Evolutionary conservation across 768 basidiomycete genomes (phyloP).

Genomic region (Boletus pseudo-olivaceus): DNA sequence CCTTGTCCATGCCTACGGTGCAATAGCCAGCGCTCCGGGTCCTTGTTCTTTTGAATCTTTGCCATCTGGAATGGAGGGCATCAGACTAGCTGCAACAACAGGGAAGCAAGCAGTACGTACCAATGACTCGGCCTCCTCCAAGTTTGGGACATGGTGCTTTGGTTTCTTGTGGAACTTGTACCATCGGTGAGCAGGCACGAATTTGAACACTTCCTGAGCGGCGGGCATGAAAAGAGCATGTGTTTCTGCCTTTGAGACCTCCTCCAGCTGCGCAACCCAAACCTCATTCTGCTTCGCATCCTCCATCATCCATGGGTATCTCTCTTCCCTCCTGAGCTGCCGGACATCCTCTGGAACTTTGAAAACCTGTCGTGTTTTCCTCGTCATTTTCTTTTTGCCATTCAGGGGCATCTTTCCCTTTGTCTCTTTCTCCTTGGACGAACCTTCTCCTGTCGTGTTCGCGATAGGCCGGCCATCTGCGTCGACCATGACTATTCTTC

Average conservation of each 20-base stretch:
- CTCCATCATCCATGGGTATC: conserved; percentile 92
- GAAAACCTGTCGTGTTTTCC: conserved; percentile 81
- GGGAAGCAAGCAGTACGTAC: conserved; percentile 37
- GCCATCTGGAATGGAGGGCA: conserved; percentile 18
- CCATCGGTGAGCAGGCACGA: conserved; percentile 85
- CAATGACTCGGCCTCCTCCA: conserved; percentile 64
- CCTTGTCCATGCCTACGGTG: conserved; percentile 57
- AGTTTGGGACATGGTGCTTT: conserved; percentile 65
- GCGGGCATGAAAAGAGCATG: conserved; percentile 85
- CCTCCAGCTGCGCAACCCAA: conserved; percentile 84
- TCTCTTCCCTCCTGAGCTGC: conserved; percentile 79
- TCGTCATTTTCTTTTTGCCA: conserved; percentile 73
- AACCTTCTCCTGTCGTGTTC: conserved; percentile 29
- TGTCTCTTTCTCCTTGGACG: conserved; percentile 31
- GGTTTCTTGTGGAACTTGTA: conserved; percentile 90
- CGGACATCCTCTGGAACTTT: conserved; percentile 73
- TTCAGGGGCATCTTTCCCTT: conserved; percentile 44
- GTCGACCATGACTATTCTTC: conserved; percentile 78
- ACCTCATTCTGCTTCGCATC: conserved; percentile 66
- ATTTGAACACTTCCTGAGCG: conserved; percentile 78
- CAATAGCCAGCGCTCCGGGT: conserved; percentile 68
- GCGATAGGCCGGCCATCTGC: conserved; percentile 69
- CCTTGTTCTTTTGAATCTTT: conserved; percentile 67
- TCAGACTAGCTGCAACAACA: neutral
- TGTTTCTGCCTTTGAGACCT: conserved; percentile 63